Evolutionary conservation across 2,329 filamentous ascomycete species (phyloP).

Genomic region (Aspergillus terreus): DNA sequence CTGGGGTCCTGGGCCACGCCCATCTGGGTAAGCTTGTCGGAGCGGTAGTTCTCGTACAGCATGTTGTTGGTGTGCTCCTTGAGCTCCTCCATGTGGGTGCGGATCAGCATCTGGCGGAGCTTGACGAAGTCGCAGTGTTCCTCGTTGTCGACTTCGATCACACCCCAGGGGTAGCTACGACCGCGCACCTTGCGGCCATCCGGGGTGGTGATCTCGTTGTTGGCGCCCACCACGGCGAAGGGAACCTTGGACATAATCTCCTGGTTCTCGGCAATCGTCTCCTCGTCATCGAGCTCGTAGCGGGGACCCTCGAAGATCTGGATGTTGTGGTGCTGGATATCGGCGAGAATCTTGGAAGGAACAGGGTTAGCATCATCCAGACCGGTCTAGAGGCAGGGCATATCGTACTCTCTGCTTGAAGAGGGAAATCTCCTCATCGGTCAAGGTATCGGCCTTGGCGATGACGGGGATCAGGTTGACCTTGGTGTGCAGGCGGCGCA

Average conservation of each 20-base stretch:
- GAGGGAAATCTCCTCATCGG: constrained; percentile 87
- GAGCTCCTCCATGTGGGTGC: constrained; percentile 99
- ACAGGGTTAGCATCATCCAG: constrained; percentile 21
- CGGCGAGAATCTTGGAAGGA: constrained; percentile 73
- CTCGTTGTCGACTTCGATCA: constrained; percentile 99
- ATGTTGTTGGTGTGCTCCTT: constrained; percentile 99
- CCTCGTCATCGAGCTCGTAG: constrained; percentile 98
- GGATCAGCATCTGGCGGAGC: constrained; percentile 98
- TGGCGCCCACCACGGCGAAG: constrained; percentile 96
- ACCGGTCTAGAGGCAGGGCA: neutral
- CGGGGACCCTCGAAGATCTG: constrained; percentile 98
- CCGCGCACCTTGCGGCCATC: constrained; percentile 95
- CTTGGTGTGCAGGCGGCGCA: constrained; percentile 99
- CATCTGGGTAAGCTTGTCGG: constrained; percentile 98
- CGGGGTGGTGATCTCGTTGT: constrained; percentile 83
- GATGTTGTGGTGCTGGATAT: constrained; percentile 95
- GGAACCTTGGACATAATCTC: constrained; percentile 99
- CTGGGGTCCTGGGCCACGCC: constrained; percentile 97
- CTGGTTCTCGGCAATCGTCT: constrained; percentile 99
- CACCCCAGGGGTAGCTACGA: constrained; percentile 95
- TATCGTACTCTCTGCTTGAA: constrained; percentile 91
- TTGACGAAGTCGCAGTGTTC: constrained; percentile 99
- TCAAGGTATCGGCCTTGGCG: constrained; percentile 96
- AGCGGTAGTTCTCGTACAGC: constrained; percentile 99
- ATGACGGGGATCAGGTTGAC: constrained; percentile 99